A percentile compares a stretch with the other conserved stretches of the same genome.
Evolutionary conservation across 768 basidiomycete genomes (phyloP).

Genomic region (Strobilomyces echinocephalus): DNA sequence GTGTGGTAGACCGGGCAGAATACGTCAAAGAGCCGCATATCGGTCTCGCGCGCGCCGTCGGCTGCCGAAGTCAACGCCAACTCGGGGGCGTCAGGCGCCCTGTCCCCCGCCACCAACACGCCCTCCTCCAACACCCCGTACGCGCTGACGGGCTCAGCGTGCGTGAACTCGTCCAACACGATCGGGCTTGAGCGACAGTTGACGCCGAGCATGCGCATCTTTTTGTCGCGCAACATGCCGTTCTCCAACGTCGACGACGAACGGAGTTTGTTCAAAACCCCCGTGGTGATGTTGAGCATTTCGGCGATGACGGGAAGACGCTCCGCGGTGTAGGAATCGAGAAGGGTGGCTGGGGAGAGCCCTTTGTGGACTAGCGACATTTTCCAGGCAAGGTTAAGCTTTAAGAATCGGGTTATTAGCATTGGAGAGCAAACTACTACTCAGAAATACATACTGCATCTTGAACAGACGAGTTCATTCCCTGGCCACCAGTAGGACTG

Average conservation of each 20-base stretch:
- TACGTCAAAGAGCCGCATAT: not conserved
- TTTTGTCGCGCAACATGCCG: not conserved
- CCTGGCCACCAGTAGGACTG: conserved; percentile 25
- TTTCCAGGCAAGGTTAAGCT: conserved; percentile 46
- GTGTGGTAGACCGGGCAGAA: too few species aligned
- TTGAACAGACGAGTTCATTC: conserved; percentile 35
- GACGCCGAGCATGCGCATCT: conserved; percentile 28
- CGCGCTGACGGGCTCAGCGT: conserved; percentile 6
- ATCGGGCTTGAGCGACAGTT: conserved; percentile 36
- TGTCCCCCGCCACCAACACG: conserved; percentile 38
- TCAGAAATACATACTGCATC: conserved; percentile 31
- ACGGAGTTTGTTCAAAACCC: conserved; percentile 8
- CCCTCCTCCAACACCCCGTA: conserved; percentile 21
- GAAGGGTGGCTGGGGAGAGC: conserved; percentile 34
- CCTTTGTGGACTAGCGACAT: conserved; percentile 38
- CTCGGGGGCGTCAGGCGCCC: conserved; percentile 40
- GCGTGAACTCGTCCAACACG: conserved; percentile 33
- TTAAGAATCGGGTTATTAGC: not conserved
- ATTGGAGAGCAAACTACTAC: not conserved
- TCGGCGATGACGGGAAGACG: conserved; percentile 43
- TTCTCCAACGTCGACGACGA: not conserved
- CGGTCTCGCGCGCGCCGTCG: not conserved
- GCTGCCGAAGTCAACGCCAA: conserved; percentile 24
- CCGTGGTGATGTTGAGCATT: conserved; percentile 39
- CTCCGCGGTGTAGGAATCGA: conserved; percentile 40